phyloP scores from a whole-genome alignment of 441 rosid genomes.

The Kokia cookei region DNA sequence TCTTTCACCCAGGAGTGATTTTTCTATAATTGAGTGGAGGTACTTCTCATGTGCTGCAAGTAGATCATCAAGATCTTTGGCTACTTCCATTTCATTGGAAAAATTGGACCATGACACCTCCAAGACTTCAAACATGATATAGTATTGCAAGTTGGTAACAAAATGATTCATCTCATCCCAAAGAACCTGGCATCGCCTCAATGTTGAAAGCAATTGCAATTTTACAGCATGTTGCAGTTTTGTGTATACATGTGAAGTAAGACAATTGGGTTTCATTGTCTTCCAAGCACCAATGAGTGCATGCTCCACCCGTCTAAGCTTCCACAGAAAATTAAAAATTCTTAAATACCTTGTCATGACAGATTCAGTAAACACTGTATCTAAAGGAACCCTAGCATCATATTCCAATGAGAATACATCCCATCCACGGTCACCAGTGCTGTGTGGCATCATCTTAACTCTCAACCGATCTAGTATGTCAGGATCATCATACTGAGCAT shows the following conservation, averaged over 20 bases:
- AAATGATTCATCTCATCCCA: conserved; percentile 97
- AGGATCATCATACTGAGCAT: conserved; percentile 93
- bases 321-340: conserved; percentile 93
- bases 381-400: conserved; percentile 85
- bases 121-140: conserved; percentile 95
- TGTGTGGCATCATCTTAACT: conserved; percentile 94
- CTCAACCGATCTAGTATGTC: conserved; percentile 81
- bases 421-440: conserved; percentile 88
- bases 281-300: conserved; percentile 95
- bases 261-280: conserved; percentile 96
- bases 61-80: conserved; percentile 90
- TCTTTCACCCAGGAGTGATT: conserved; percentile 87
- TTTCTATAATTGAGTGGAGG: conserved; percentile 73
- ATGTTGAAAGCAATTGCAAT: conserved; percentile 68
- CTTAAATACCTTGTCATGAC: conserved; percentile 76
- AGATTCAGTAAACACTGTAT: conserved; percentile 81
- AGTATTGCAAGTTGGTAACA: conserved; percentile 86
- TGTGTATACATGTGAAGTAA: conserved; percentile 71
- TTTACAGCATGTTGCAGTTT: conserved; percentile 69
- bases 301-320: conserved; percentile 89
- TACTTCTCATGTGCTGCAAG: conserved; percentile 86
- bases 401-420: conserved; percentile 92
- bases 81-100: conserved; percentile 75
- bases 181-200: conserved; percentile 89
- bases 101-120: conserved; percentile 94